These are phyloP conservation scores for Prunus padus DNA, from an alignment of 306 rosid species.

Conservation along the genomic window DNA sequence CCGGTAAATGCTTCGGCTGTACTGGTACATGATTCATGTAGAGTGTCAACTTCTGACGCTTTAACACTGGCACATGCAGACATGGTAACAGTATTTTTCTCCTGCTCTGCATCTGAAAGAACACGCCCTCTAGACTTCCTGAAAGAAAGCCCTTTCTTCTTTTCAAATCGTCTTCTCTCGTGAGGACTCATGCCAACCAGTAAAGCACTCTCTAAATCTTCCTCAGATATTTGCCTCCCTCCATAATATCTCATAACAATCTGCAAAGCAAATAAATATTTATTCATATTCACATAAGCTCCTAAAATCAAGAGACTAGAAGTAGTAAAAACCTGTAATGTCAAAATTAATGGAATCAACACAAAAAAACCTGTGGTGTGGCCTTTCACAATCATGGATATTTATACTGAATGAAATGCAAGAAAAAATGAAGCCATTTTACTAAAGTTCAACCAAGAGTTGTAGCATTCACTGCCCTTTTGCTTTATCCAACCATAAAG, in stretches of 20 bases:
- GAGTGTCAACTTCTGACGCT: slow-evolving; percentile 27
- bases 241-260: slow-evolving; percentile 77
- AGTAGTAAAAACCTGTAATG: background rate
- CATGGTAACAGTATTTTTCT: slow-evolving; percentile 29
- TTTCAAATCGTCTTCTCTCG: slow-evolving; percentile 69
- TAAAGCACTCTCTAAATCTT: slow-evolving; percentile 78
- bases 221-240: slow-evolving; percentile 77
- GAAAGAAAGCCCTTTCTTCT: slow-evolving; percentile 62
- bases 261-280: slow-evolving; percentile 39
- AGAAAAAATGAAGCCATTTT: background rate
- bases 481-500: slow-evolving; percentile 14
- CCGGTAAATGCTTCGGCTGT: slow-evolving; percentile 11
- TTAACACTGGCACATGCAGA: slow-evolving; percentile 25
- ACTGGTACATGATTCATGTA: slow-evolving; percentile 29
- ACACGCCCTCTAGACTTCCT: slow-evolving; percentile 36
- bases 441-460: background rate
- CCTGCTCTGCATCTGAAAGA: slow-evolving; percentile 34
- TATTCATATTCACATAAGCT: slow-evolving; percentile 2
- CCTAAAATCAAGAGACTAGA: background rate
- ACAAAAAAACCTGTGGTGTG: background rate
- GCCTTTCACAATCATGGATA: background rate
- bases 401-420: background rate
- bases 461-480: slow-evolving; percentile 7
- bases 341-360: background rate
- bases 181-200: slow-evolving; percentile 87